These are phyloP conservation scores for Pezicula rhizophila DNA, from an alignment of 2,329 filamentous ascomycete genomes.

Conservation along the genomic window DNA sequence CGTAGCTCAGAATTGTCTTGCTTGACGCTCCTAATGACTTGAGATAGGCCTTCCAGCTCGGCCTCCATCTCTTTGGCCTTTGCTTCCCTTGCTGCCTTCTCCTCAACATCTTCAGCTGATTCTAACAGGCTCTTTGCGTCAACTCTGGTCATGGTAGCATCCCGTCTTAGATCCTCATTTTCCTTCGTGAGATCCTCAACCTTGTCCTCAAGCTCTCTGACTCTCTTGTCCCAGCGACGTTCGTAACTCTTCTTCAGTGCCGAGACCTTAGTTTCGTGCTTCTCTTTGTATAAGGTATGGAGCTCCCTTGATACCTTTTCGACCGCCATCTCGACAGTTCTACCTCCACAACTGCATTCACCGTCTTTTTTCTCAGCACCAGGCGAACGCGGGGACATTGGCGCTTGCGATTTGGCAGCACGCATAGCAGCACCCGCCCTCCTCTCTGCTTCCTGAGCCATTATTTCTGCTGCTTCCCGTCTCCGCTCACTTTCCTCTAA, in stretches of 20 bases:
- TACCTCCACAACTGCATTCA: slow-evolving; percentile 23
- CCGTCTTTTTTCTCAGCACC: slow-evolving; percentile 27
- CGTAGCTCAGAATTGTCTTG: slow-evolving; percentile 63
- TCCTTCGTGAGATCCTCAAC: slow-evolving; percentile 65
- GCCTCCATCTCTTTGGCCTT: slow-evolving; percentile 71
- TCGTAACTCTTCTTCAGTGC: slow-evolving; percentile 84
- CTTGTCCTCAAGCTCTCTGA: slow-evolving; percentile 68
- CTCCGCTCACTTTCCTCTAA: slow-evolving; percentile 73
- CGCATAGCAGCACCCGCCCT: slow-evolving; percentile 66
- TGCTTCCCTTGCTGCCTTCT: slow-evolving; percentile 67
- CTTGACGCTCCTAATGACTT: slow-evolving; percentile 64
- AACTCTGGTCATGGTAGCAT: slow-evolving; percentile 58
- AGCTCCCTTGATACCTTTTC: slow-evolving; percentile 92
- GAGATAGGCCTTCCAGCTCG: slow-evolving; percentile 66
- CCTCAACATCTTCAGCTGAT: slow-evolving; percentile 47
- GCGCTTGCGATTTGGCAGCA: slow-evolving; percentile 43
- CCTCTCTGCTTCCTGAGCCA: slow-evolving; percentile 70
- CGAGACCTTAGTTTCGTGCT: slow-evolving; percentile 93
- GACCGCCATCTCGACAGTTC: slow-evolving; percentile 76
- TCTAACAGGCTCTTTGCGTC: slow-evolving; percentile 39
- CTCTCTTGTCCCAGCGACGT: slow-evolving; percentile 80
- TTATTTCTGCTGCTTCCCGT: slow-evolving; percentile 66
- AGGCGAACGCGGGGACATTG: slow-evolving; percentile 28
- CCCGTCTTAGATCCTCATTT: slow-evolving; percentile 65
- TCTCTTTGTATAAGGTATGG: slow-evolving; percentile 89